Percentiles rank a stretch among this genome's conserved stretches.
phyloP scores from a whole-genome alignment of 192 early-diverging fungal species.

The Rhizoclosmatium globosum region DNA sequence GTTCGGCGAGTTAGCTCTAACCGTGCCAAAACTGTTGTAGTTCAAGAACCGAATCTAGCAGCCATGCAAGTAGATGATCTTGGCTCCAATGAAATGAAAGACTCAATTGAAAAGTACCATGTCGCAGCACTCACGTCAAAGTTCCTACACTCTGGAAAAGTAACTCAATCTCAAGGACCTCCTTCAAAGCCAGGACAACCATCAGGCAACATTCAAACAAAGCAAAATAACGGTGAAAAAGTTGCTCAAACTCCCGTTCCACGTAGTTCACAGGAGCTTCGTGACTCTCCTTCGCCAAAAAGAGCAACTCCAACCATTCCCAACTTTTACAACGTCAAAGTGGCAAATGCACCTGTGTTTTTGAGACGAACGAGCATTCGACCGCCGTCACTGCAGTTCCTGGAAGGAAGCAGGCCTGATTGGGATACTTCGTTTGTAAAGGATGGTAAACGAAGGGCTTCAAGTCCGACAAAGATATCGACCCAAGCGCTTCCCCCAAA shows the following conservation, averaged over 20 bases:
- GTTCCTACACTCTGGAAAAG: constrained; percentile 30
- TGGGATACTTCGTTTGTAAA: constrained; percentile 12
- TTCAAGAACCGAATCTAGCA: neutral
- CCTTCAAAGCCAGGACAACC: neutral
- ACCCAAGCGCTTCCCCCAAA: neutral
- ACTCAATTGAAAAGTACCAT: constrained; percentile 28
- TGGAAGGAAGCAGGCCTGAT: constrained; percentile 20
- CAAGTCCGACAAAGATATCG: neutral
- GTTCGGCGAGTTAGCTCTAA: neutral
- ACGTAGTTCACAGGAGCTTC: neutral
- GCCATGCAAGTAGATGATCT: neutral
- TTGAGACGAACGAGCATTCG: constrained; percentile 24
- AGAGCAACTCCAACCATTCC: constrained; percentile 8
- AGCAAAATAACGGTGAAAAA: neutral
- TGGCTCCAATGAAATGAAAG: constrained; percentile 4
- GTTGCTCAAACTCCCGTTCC: neutral
- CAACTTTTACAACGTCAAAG: constrained; percentile 34
- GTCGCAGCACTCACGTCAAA: constrained; percentile 22
- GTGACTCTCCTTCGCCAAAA: neutral
- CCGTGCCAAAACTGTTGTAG: neutral
- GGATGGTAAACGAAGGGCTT: neutral
- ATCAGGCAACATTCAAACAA: neutral
- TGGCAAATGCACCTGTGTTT: constrained; percentile 30
- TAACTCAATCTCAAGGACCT: neutral
- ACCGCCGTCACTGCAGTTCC: constrained; percentile 31